Evolutionary conservation across 495 filamentous ascomycete species (phyloP), one percentile per base, ranked within the genome.

Genomic region (Annulohypoxylon bovei): DNA sequence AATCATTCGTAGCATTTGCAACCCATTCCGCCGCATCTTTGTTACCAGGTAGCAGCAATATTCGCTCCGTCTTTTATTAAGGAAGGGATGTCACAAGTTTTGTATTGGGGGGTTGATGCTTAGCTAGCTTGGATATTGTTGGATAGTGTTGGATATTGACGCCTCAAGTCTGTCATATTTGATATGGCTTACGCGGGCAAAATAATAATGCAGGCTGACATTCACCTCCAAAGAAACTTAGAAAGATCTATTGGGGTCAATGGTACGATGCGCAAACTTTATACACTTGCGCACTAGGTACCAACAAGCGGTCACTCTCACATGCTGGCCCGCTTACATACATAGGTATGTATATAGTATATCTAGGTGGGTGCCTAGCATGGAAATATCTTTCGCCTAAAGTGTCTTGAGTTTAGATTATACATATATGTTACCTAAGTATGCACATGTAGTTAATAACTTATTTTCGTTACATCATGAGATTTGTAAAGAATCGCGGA

Each of bases 211-310:
- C 68, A 28, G 50, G 62, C 68, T 71, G 68, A 71, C 68, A 61
- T 32, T 55, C 22, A 49, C 22, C 22, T 20, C 23, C 11, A 33
- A 16, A 25, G 23, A 37, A 30, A 55, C 32, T 25, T 20, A 54
- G 11, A 55, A 12, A 53, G n/a, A 53, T 16, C 20, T 6, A 56
- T 56, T 40, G 62, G 56, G 47, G 54, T 60, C 30, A 12, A 70
- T 65, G 61, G 61, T 63, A 65, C 61, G 66, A 69, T 69, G 35
- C 44, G 50, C n/a, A 69, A 63, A 58, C 50, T 53, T 20, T 63
- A 62, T 63, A 49, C n/a, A 56, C 9, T n/a, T 35, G 16, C 22
- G 25, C 20, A 27, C 12, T 28, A n/a, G n/a, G n/a, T 32, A 50
- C 49, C 12, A 66, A 71, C 23, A 57, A 57, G 57, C 57, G 55